Percentiles rank a stretch among this genome's conserved stretches.
Conservation (phyloP, 139 green algal species). For the Volvox reticuliferus region DNA sequence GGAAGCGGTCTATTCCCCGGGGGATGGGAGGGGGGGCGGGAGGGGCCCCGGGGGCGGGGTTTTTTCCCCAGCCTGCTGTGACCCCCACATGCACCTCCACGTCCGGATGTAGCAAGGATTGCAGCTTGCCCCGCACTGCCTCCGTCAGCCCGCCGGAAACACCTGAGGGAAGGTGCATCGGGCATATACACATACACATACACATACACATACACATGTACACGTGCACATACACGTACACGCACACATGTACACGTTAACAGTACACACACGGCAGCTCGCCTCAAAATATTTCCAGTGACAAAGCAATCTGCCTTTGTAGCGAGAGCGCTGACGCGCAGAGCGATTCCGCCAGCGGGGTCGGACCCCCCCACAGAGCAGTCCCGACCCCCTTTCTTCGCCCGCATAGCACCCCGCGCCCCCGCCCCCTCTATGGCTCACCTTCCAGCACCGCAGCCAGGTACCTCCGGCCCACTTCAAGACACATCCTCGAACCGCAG, state of each 20-base stretch:
- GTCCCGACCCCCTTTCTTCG: background rate
- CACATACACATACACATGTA: background rate
- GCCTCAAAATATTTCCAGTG: background rate
- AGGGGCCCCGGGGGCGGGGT: background rate
- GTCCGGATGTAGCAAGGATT: background rate
- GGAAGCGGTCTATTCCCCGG: background rate
- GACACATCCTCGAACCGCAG: background rate
- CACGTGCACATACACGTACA: background rate
- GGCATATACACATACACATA: background rate
- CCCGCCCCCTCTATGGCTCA: background rate
- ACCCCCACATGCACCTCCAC: slow-evolving; percentile 13
- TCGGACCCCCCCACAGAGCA: background rate
- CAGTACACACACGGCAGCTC: background rate
- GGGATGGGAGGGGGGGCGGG: too few relatives aligned
- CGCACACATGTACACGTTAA: background rate
- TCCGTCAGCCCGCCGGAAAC: background rate
- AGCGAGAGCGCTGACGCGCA: too few relatives aligned
- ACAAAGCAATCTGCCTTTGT: background rate
- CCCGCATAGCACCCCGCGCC: too few relatives aligned
- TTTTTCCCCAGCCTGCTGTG: background rate
- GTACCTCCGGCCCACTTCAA: slow-evolving; percentile 9
- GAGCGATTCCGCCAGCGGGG: too few relatives aligned
- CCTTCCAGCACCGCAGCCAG: slow-evolving; percentile 18
- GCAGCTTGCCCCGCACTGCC: background rate
- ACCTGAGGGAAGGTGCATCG: background rate